These are phyloP conservation scores for Stropharia rugosoannulata DNA, from an alignment of 768 basidiomycete genomes.

Conservation along the genomic window DNA sequence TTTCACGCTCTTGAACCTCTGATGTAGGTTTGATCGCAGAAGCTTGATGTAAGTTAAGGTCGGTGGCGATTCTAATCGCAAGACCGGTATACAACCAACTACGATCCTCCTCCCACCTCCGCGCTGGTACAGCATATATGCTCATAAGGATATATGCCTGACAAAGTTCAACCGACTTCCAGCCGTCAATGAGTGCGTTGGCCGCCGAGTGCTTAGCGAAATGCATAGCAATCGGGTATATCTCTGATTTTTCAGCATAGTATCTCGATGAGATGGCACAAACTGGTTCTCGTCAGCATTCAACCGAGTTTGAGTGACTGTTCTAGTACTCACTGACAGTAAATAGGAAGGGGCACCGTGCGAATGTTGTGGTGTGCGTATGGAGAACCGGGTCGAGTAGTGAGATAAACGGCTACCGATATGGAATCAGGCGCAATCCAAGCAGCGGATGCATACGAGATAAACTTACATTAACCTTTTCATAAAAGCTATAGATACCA, in stretches of 20 bases:
- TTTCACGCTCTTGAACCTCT: conserved; percentile 78
- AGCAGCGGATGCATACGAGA: neutral
- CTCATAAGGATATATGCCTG: conserved; percentile 92
- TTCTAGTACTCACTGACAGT: conserved; percentile 66
- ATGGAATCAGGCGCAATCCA: conserved; percentile 7
- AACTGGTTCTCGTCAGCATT: conserved; percentile 39
- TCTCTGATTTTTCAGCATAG: conserved; percentile 74
- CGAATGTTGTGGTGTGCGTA: conserved; percentile 74
- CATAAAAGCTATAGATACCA: conserved; percentile 55
- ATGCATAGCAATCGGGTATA: conserved; percentile 88
- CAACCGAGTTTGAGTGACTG: neutral
- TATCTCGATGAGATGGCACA: conserved; percentile 87
- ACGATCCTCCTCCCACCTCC: conserved; percentile 86
- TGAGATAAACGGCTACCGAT: conserved; percentile 59
- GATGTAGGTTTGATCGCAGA: conserved; percentile 58
- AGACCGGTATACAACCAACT: conserved; percentile 90
- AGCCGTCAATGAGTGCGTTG: conserved; percentile 76
- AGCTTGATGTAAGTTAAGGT: conserved; percentile 80
- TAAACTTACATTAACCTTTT: conserved; percentile 60
- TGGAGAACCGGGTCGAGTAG: conserved; percentile 81
- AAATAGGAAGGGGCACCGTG: conserved; percentile 87
- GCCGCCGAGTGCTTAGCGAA: conserved; percentile 84
- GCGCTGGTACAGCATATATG: conserved; percentile 76
- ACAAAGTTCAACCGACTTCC: conserved; percentile 84
- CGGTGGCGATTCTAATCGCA: conserved; percentile 86